Evolutionary conservation across 139 green algal species (phyloP), one percentile per base, ranked within the genome.

Genomic region (Volvox reticuliferus): DNA sequence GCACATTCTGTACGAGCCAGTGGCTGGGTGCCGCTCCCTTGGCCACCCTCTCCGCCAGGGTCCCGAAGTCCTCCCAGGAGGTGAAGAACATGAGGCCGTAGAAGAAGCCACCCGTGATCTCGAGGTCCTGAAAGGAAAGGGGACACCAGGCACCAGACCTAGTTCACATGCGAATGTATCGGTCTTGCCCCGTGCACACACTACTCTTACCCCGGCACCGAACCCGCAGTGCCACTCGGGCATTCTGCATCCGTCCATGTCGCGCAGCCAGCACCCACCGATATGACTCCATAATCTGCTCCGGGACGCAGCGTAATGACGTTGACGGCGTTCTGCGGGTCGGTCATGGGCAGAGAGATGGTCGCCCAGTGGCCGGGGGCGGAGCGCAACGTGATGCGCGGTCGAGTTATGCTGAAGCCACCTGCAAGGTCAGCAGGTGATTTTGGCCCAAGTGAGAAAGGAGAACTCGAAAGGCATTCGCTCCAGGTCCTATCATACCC

Each of bases 21-120:
- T 88, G 36, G 21, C n/a, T 63, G 28, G 79, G 44, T 6, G 26
- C 88, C 21, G n/a, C 12, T 5, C 55, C 79, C 44, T 36, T 67
- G 22, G 80, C 67, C 79, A 67, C 68, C 9, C 79, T 50, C 1
- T 84, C 80, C 68, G 65, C 36, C 79, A 82, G 69, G 44, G 65
- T 33, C n/a, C 65, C 88, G 67, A 82, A 91, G 75, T 84, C 80
- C 32, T 91, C 88, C 88, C 88, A 91, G 88, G 12, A 30, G 26
- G 79, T 88, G 88, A 88, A 91, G 79, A 91, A 91, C 88, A 91
- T 91, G 37, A 91, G 20, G 36, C 78, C 86, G 78, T 91, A 91
- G 79, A 82, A 88, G 79, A 71, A 71, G 37, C 78, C 88, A 33
- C 87, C 87, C 44, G 24, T 35, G 62, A 91, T 81, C 78, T 91